Base-by-base conservation (phyloP, 2,329 filamentous ascomycete genomes). In the Aureobasidium vineae region DNA sequence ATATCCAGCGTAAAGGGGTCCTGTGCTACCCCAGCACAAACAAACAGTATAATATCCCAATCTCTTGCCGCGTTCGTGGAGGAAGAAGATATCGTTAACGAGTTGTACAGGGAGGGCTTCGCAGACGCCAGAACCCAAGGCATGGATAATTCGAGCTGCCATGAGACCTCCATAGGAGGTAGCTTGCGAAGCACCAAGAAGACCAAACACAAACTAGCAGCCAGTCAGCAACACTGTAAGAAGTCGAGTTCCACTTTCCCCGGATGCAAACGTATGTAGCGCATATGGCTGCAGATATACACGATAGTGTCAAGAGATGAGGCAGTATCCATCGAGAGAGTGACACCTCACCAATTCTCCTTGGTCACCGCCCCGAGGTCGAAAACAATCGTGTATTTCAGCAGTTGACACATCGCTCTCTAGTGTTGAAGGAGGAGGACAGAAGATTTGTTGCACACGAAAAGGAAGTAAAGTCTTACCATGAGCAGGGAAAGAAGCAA, bases 31-130 rank as follows among this genome's bases (percentile, higher is more conserved):
- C 13, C 85, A 78, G 70, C 84, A 86, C 49, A 87, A 79, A 59
- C 80, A 82, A 28, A 86, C 81, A 23, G 85, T 87, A 71, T 87
- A 88, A 71, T 84, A 86, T 0, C 85, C 85, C 16, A 88, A 79
- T 43, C 83, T 80, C 66, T 77, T 78, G 31, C 79, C 80, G 21
- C 80, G 77, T 68, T 82, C 80, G 69, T 82, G 80, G 7, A 79
- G 71, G 71, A 78, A 81, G 71, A 81, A 81, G 23, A 81, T 80
- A 60, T 82, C 79, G 66, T 82, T 82, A 43, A 82, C 80, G 1
- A 81, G 73, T 70, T 81, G 79, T 11, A 82, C 80, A 0, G 79
- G 80, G 1, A 81, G 70, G 11, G 79, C 79, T 70, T 82, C 79
- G 68, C 79, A 82, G 16, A 81, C 79, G 8, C 79, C 79, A 31